phyloP scores from a whole-genome alignment of 2,329 filamentous ascomycete genomes.

The Pestalotiopsis sp. region DNA sequence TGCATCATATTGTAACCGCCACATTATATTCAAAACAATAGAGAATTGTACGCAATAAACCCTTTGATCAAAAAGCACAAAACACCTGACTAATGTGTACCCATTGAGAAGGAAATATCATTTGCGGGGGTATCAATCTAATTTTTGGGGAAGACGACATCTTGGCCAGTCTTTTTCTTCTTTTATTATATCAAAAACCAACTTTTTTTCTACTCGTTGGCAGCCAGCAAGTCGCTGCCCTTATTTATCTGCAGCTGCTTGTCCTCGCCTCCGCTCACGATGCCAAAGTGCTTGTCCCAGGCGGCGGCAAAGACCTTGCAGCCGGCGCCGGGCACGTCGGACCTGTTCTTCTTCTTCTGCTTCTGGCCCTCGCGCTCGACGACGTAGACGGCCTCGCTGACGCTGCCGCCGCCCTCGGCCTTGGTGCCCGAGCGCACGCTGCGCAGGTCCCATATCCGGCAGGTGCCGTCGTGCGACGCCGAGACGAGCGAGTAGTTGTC shows the following conservation, averaged over 20 bases:
- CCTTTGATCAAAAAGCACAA: neutral
- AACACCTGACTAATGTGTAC: neutral
- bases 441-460: constrained; percentile 90
- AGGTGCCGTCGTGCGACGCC: constrained; percentile 90
- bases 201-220: constrained; percentile 6
- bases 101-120: neutral
- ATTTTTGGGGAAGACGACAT: neutral
- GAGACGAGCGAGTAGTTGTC: constrained; percentile 85
- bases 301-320: constrained; percentile 87
- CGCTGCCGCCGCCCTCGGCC: constrained; percentile 62
- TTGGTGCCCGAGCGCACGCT: constrained; percentile 63
- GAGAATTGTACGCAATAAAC: neutral
- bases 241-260: constrained; percentile 92
- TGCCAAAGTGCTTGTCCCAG: constrained; percentile 86
- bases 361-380: constrained; percentile 76
- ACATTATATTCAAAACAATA: too few species aligned
- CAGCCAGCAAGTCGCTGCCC: constrained; percentile 53
- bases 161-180: neutral
- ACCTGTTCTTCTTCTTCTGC: constrained; percentile 61
- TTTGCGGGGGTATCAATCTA: constrained; percentile 11
- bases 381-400: constrained; percentile 74
- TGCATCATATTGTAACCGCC: too few species aligned
- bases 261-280: constrained; percentile 91
- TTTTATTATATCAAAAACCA: neutral
- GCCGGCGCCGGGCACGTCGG: constrained; percentile 71